Percentiles rank a stretch among this genome's conserved stretches.
Conservation (phyloP, 768 basidiomycete genomes). For the Psilocybe tampanensis region DNA sequence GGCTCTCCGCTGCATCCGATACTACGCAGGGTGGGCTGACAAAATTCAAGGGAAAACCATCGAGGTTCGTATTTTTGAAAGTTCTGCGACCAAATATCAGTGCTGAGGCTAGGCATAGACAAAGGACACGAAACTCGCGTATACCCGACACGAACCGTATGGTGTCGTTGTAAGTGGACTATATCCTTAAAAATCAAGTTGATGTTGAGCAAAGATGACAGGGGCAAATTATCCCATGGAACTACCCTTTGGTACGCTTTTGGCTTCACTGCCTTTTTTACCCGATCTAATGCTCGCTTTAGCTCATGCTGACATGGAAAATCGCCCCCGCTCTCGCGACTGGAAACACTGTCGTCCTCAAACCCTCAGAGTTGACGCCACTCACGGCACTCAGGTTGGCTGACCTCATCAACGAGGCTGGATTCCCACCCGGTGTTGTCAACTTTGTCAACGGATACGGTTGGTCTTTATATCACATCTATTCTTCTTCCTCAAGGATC, state of each 20-base stretch:
- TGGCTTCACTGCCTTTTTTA: not conserved
- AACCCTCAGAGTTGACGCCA: conserved; percentile 80
- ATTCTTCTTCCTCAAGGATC: too few species aligned
- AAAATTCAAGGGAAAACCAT: conserved; percentile 79
- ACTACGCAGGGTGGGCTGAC: conserved; percentile 91
- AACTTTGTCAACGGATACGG: conserved; percentile 81
- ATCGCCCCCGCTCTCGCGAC: conserved; percentile 82
- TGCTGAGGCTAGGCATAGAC: conserved; percentile 37
- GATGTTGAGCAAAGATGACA: conserved; percentile 4
- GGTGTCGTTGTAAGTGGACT: conserved; percentile 43
- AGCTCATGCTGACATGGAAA: conserved; percentile 74
- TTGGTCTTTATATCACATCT: too few species aligned
- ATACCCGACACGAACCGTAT: conserved; percentile 70
- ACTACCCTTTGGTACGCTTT: conserved; percentile 38
- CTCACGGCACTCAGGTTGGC: conserved; percentile 61
- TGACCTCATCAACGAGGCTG: conserved; percentile 68
- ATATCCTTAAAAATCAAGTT: not conserved
- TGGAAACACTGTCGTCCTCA: conserved; percentile 79
- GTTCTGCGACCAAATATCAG: not conserved
- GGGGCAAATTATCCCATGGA: conserved; percentile 67
- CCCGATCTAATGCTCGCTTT: conserved; percentile 28
- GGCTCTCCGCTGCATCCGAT: conserved; percentile 55
- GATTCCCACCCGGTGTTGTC: conserved; percentile 78
- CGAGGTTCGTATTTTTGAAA: conserved; percentile 38
- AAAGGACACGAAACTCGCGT: conserved; percentile 56